Base-by-base conservation (phyloP, 495 filamentous ascomycete genomes). In the Rhypophila decipiens region DNA sequence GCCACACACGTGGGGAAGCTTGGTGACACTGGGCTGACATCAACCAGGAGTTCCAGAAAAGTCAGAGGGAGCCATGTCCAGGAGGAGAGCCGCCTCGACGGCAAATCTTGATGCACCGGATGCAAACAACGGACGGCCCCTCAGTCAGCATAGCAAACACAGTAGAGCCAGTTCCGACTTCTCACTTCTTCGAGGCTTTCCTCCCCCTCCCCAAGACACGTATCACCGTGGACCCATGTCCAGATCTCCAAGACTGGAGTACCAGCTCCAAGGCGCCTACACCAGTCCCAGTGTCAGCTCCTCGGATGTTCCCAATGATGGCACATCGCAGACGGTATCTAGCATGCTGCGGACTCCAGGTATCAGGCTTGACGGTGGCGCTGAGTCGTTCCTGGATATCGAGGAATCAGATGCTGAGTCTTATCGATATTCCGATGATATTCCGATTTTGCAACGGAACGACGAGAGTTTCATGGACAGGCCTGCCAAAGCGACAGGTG, bases 81-180 rank as follows among this genome's bases (percentile, higher is more conserved):
- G 64, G 24, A 59, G 70, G 35, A 59, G 76, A 40, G 74, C 75
- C 17, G 72, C 72, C 41, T 78, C 76, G 24, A 68, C 71, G 13
- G 67, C 73, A 15, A 71, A 76, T 51, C 68, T 80, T 20, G 75
- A 80, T 53, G 61, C 70, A 3, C 47, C 61, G 23, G 75, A 78
- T 20, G 44, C 57, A 8, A 42, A 55, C 29, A 67, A 65, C 43
- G 59, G 67, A 12, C 66, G 74, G 27, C 75, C 76, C 12, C 56
- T 75, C 34, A 78, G 74, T 45, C 69, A 77, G 52, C 64, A 73
- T 56, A 77, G 71, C 44, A 67, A 63, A 51, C 77, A 84, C 59
- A 82, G 77, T 59, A 78, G 80, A 29, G 79, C 80, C 24, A 84
- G 80, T 56, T 84, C 80, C 40, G 80, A 84, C 54, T 73, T 79